phyloP scores from a whole-genome alignment of 495 filamentous ascomycete species.

The Lophium mytilinum region DNA sequence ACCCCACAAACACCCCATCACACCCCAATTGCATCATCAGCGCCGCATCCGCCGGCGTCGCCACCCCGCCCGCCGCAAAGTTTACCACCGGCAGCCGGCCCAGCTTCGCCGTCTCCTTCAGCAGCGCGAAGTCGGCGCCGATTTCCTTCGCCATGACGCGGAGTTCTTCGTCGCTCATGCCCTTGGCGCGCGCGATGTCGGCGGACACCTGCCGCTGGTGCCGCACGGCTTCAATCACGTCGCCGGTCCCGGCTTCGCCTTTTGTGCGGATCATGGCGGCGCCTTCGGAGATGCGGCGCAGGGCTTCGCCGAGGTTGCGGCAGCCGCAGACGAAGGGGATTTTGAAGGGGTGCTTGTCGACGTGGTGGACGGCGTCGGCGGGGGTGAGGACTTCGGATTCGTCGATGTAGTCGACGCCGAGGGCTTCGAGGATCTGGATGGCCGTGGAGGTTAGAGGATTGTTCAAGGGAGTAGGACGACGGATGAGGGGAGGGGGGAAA shows the following conservation, averaged over 20 bases:
- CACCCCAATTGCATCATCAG: conserved; percentile 99
- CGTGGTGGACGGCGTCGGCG: conserved; percentile 83
- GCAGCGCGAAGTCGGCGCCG: conserved; percentile 62
- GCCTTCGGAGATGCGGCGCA: conserved; percentile 85
- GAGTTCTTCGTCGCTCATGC: conserved; percentile 58
- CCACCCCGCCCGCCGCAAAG: conserved; percentile 95
- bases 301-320: conserved; percentile 88
- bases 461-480: not conserved
- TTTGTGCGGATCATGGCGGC: conserved; percentile 99
- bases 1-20: conserved; percentile 95
- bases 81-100: conserved; percentile 92
- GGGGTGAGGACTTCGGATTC: conserved; percentile 96
- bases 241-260: conserved; percentile 96
- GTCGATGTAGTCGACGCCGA: conserved; percentile 96
- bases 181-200: conserved; percentile 67
- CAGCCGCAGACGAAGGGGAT: conserved; percentile 96
- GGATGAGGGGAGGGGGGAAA: not conserved
- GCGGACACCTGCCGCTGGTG: conserved; percentile 87
- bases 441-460: not conserved
- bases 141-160: conserved; percentile 74
- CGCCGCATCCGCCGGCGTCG: conserved; percentile 92
- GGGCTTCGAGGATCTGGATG: conserved; percentile 75
- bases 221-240: conserved; percentile 92
- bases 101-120: conserved; percentile 79
- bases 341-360: conserved; percentile 76